Conservation (phyloP, 192 early-diverging fungal genomes). For the Coemansia sp. region DNA sequence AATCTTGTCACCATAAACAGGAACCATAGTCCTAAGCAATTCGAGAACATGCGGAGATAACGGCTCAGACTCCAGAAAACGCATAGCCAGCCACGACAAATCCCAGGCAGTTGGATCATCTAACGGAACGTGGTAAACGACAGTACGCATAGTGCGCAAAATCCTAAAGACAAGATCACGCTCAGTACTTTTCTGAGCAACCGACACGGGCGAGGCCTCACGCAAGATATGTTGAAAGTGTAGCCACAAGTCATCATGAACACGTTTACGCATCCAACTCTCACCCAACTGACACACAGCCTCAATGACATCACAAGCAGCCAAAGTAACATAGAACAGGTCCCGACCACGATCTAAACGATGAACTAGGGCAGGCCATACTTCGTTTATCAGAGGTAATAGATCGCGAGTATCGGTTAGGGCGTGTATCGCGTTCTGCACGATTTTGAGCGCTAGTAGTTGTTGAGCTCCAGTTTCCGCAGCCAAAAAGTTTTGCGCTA, state of each 20-base stretch:
- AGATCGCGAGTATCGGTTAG: conserved; percentile 32
- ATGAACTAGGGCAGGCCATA: conserved; percentile 40
- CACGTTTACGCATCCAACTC: conserved; percentile 45
- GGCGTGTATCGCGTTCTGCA: conserved; percentile 30
- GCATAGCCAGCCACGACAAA: conserved; percentile 15
- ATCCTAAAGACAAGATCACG: conserved; percentile 15
- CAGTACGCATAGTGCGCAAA: conserved; percentile 29
- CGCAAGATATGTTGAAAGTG: conserved; percentile 19
- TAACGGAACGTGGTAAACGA: conserved; percentile 32
- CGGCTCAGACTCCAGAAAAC: conserved; percentile 11
- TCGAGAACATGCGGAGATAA: conserved; percentile 7
- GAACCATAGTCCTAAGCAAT: conserved; percentile 34
- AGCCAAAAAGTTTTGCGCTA: conserved; percentile 33
- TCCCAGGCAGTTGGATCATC: conserved; percentile 41
- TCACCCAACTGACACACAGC: conserved; percentile 30
- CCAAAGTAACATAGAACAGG: conserved; percentile 29
- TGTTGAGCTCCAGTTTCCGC: conserved; percentile 30
- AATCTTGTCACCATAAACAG: conserved; percentile 41
- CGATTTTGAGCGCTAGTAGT: conserved; percentile 46
- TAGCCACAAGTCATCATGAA: conserved; percentile 44
- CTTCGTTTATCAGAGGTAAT: conserved; percentile 44
- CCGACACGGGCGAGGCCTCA: not conserved
- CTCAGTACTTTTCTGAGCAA: conserved; percentile 14
- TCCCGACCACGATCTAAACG: conserved; percentile 23
- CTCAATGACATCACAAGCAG: conserved; percentile 46